phyloP scores from a whole-genome alignment of 345 rosid species.

The Lenwebbia sp. region DNA sequence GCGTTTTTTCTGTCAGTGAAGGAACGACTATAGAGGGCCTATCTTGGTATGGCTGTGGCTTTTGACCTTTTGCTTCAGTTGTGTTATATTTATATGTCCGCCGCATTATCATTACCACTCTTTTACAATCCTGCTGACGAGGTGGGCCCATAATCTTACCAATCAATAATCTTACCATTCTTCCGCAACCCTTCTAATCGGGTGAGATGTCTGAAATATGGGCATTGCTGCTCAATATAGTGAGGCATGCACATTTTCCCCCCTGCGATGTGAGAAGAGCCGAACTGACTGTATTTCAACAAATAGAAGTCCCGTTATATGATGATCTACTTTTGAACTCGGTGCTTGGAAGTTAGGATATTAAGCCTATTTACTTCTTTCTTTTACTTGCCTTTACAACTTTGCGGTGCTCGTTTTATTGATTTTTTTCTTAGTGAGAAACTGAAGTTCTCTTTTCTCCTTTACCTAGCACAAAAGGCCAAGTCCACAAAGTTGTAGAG shows the following conservation, averaged over 20 bases:
- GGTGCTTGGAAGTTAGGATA: not conserved
- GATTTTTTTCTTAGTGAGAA: not conserved
- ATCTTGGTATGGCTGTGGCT: not conserved
- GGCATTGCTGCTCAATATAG: not conserved
- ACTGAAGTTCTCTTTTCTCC: not conserved
- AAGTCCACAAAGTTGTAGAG: constrained; percentile 61
- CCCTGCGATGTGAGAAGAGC: not conserved
- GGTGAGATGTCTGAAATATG: not conserved
- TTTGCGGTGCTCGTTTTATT: not conserved
- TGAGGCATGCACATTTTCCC: not conserved
- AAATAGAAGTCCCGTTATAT: not conserved
- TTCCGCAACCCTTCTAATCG: not conserved
- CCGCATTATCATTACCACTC: not conserved
- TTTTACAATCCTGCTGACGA: not conserved
- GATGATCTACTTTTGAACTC: not conserved
- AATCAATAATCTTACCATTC: not conserved
- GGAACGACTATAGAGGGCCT: not conserved
- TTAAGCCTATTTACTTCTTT: not conserved
- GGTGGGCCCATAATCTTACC: not conserved
- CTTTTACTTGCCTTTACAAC: not conserved
- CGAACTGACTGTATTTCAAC: not conserved
- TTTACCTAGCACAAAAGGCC: constrained; percentile 34
- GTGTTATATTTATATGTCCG: not conserved
- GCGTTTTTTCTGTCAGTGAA: not conserved
- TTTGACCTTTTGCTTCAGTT: not conserved